Base-by-base conservation (phyloP, 2,329 filamentous ascomycete genomes). In the Aureobasidium melanogenum region DNA sequence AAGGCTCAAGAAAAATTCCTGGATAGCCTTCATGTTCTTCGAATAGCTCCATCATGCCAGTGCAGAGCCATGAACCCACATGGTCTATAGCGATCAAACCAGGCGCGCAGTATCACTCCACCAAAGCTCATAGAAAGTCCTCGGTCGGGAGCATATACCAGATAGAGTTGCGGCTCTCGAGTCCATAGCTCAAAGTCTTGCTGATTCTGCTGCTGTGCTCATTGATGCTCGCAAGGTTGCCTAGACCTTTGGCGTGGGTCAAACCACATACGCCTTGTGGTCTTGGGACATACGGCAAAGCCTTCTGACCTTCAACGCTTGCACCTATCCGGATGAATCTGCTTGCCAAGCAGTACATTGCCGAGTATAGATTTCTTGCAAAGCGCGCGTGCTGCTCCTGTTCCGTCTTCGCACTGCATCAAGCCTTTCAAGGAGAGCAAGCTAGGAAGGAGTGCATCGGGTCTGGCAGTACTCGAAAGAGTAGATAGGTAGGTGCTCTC, bases 331-430 rank as follows among this genome's bases (percentile, higher is more conserved):
- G 70, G 59, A 57, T 47, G 50, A 41, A n/a, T 51, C 51, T 66
- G 64, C 61, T 57, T 63, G 63, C 64, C 64, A 66, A 58, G 50
- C 63, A 66, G 56, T 54, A 41, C 46, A 55, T 50, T 52, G 50
- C 52, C 61, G 10, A 59, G 47, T 58, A 46, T 47, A 52, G 55
- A 46, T 62, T 59, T 58, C 32, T 62, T 30, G 39, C 52, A 67
- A 65, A 56, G 65, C 56, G 65, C 55, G 62, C 69, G 71, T 76
- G 81, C 80, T 83, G 80, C 83, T 87, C n/a, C 84, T 70, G 87
- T 81, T 79, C 71, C 67, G 70, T 68, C 67, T 34, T 43, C 39
- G 67, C 68, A 67, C 66, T 73, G 72, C 71, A 69, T 72, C 68
- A 69, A 70, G 72, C 74, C 67, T 72, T 26, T 55, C 30, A 60